Evolutionary conservation across 306 rosid genomes (phyloP), one percentile per base, ranked within the genome.

Genomic region (Citrullus colocynthis): DNA sequence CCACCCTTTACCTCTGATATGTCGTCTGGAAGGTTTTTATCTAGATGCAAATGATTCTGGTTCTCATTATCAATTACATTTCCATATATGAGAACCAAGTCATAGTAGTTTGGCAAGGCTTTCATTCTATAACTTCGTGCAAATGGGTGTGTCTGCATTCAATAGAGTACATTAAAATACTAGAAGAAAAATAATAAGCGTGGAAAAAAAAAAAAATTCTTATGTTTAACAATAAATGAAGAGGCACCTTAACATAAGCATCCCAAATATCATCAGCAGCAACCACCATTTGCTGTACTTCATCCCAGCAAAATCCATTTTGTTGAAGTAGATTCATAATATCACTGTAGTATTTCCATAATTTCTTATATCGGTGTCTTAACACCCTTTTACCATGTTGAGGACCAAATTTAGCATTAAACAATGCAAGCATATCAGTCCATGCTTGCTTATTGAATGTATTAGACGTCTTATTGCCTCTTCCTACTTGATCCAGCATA

Each of bases 181-280:
- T 60, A 6, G 2, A 63, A 64, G 30, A 24, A 51, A 55, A 28
- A 32, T 21, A 16, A 69, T 28, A 54, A 17, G 28, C 24, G 76
- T 30, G 76, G 10, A 59, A 54, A 32, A 11, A 52, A 80, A 62
- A 74, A 16, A 13, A 24, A 24, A 21, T 36, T 44, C 13, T 24
- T 30, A 41, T 10, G 32, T 41, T 61, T 16, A 16, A 34, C 36
- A 56, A 45, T n/a, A 9, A 63, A 41, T 41, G 59, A 67, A 51
- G 28, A 83, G 63, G 42, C 82, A 89, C 97, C 97, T 89, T 89
- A 81, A 86, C 78, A 84, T 88, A 87, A 80, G 91, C 86, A 80
- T 88, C 84, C 97, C 97, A 91, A 75, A 83, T 82, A 75, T 71
- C 83, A 78, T 88, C 89, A 82, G 88, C 92, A 63, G 94, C 97